Evolutionary conservation across 2,329 filamentous ascomycete genomes (phyloP), one percentile per base, ranked within the genome.

Genomic region (Phialophora chinensis): DNA sequence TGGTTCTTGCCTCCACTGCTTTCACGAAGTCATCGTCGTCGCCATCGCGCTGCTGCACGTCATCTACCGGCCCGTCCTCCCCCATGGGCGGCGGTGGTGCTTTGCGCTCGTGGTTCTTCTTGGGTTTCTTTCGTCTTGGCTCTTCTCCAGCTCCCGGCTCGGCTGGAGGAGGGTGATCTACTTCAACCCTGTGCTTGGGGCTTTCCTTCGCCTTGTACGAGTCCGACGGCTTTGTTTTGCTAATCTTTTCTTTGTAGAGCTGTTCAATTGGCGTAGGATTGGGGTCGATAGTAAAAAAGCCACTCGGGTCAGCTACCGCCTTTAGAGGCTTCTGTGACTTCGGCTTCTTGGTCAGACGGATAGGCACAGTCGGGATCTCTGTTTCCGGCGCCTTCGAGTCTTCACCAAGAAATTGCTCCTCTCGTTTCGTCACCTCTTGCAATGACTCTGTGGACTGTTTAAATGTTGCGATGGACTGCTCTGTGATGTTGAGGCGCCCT

Each of bases 1-100:
- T 76, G 42, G 82, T 64, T n/a, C 80, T 74, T 20, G 77, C 77
- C 61, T 81, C 79, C 0, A 83, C 81, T 56, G 81, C 80, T 44
- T 70, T 65, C 17, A 73, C 66, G 25, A 76, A 73, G 20, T 62
- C 60, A 23, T 75, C 67, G 81, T 79, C 72, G 23, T 55, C 53
- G 27, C 17, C 38, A 44, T 55, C 53, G 71, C 77, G 71, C 78
- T 82, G 76, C 75, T 78, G 50, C 79, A 76, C 4, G 73, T 67
- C 54, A 77, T 77, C 2, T 75, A 65, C 54, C 74, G 74, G 20
- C 79, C 75, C 58, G n/a, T 69, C 64, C 20, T 52, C 53, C 0
- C 1, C 53, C 3, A 29, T 33, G 8, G 53, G 54, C 29, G 29
- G 52, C 12, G 49, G 33, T 35, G 54, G 12, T 10, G 14, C 52